These are phyloP conservation scores for Rhododendron henanense DNA, from an alignment of 148 eudicot species.

Conservation along the genomic window DNA sequence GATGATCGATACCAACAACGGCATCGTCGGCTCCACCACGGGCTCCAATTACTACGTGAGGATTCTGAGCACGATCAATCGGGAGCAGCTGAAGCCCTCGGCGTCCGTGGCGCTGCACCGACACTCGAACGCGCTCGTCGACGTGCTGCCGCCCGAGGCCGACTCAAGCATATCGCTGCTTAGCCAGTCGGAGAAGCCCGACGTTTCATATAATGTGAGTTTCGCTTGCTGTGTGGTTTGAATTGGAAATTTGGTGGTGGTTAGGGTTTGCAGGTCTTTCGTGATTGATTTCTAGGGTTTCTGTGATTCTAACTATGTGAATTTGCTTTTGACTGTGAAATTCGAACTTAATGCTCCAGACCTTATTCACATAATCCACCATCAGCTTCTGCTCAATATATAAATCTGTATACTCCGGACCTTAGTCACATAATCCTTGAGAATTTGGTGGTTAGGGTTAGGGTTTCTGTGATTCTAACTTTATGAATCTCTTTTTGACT, in stretches of 20 bases:
- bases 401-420: not conserved
- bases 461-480: not conserved
- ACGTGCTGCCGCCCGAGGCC: slow-evolving; percentile 89
- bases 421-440: not conserved
- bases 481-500: not conserved
- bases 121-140: slow-evolving; percentile 83
- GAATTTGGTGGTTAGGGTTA: not conserved
- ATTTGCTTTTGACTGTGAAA: not conserved
- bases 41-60: slow-evolving; percentile 85
- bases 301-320: not conserved
- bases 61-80: slow-evolving; percentile 75
- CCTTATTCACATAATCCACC: not conserved
- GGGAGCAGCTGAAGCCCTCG: slow-evolving; percentile 69
- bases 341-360: not conserved
- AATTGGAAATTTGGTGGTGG: not conserved
- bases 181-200: slow-evolving; percentile 92
- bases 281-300: not conserved
- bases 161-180: slow-evolving; percentile 86
- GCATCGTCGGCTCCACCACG: slow-evolving; percentile 83
- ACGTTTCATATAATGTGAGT: slow-evolving; percentile 76
- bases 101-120: slow-evolving; percentile 84
- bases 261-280: not conserved
- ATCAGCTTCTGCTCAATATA: no score
- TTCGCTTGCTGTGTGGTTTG: not conserved
- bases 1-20: slow-evolving; percentile 81